A percentile compares a stretch with the other conserved stretches of the same genome.
Evolutionary conservation across 225 moss, liverwort and hornwort species (phyloP).

Genomic region (Straminergon stramineum): DNA sequence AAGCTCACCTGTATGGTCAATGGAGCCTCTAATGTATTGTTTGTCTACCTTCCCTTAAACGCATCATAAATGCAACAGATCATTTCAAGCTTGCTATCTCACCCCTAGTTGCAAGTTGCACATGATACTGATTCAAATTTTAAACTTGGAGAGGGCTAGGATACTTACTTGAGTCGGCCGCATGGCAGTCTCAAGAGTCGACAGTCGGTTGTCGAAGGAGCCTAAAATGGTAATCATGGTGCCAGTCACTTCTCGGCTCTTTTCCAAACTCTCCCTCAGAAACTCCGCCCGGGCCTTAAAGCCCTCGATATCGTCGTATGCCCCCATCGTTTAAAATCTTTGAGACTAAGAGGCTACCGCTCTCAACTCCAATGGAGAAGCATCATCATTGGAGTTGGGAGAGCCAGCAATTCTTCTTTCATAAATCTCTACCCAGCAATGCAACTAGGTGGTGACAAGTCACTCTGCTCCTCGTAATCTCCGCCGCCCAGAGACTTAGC

Average conservation of each 20-base stretch:
- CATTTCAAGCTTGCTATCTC: background rate
- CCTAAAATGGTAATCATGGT: constrained; percentile 77
- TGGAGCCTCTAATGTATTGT: background rate
- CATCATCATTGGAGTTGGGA: background rate
- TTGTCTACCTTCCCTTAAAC: background rate
- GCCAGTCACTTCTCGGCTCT: constrained; percentile 61
- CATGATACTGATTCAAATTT: background rate
- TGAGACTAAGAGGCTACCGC: background rate
- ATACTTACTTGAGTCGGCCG: constrained; percentile 81
- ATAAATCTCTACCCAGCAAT: background rate
- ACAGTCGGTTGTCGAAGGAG: constrained; percentile 87
- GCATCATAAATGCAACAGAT: background rate
- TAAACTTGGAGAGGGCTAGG: background rate
- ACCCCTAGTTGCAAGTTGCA: background rate
- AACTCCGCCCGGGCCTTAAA: constrained; percentile 63
- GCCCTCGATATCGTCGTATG: constrained; percentile 57
- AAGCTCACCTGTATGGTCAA: background rate
- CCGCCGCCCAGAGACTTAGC: background rate
- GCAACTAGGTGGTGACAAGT: background rate
- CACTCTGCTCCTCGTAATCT: background rate
- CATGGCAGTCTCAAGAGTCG: constrained; percentile 92
- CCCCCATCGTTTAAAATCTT: constrained; percentile 45
- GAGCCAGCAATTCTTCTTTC: background rate
- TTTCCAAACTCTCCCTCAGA: constrained; percentile 69
- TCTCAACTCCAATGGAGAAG: background rate